phyloP scores from a whole-genome alignment of 2,329 filamentous ascomycete species.

The Neurospora crassa region DNA sequence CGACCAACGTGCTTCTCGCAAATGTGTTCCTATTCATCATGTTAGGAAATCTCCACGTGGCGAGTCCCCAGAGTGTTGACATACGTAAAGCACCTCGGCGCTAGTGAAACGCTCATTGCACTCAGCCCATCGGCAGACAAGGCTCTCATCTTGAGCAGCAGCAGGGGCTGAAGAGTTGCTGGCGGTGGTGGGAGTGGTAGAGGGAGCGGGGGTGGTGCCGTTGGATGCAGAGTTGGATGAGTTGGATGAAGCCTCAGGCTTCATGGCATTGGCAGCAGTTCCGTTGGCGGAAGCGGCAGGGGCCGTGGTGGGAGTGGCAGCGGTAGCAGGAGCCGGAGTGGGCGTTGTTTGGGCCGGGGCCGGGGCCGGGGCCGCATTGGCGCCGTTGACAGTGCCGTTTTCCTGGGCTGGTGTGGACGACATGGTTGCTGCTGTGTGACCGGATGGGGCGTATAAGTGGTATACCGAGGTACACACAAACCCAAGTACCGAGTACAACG shows the following conservation, averaged over 20 bases:
- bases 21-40: constrained; percentile 68
- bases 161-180: constrained; percentile 13
- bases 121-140: constrained; percentile 50
- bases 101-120: constrained; percentile 50
- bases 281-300: constrained; percentile 8
- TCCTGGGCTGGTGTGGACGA: not conserved
- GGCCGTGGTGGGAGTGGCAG: constrained; percentile 13
- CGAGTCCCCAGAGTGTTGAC: constrained; percentile 18
- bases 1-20: constrained; percentile 97
- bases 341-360: not conserved
- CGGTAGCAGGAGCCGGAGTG: constrained; percentile 9
- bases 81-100: constrained; percentile 52
- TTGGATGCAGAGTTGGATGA: constrained; percentile 36
- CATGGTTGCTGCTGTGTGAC: not conserved
- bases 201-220: constrained; percentile 42
- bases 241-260: constrained; percentile 22
- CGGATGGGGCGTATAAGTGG: not conserved
- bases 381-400: constrained; percentile 9
- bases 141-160: constrained; percentile 36
- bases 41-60: not conserved
- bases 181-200: constrained; percentile 33
- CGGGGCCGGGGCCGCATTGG: not conserved
- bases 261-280: constrained; percentile 12
- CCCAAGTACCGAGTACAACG: not conserved
- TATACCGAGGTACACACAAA: not conserved